Conservation (phyloP, 257 asterid genomes). For the Penstemon eatonii region DNA sequence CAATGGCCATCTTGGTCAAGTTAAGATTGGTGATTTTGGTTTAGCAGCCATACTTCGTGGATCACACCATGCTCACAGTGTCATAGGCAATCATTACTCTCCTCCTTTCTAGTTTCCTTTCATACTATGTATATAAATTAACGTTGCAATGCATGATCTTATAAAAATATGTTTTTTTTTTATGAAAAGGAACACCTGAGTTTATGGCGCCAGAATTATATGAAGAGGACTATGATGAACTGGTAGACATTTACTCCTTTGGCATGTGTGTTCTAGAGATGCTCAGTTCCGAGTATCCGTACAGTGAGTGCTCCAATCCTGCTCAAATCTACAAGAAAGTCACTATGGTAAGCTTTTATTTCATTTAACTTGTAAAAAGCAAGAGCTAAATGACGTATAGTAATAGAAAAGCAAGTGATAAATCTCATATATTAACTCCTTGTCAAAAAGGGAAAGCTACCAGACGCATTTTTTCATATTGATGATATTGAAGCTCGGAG, state of each 20-base stretch:
- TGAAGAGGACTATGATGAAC: conserved; percentile 81
- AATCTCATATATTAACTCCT: conserved; percentile 12
- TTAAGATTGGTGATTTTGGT: conserved; percentile 84
- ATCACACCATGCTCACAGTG: conserved; percentile 76
- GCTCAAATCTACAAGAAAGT: conserved; percentile 97
- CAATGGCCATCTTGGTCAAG: conserved; percentile 81
- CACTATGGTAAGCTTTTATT: conserved; percentile 52
- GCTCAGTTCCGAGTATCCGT: conserved; percentile 79
- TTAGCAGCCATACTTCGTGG: conserved; percentile 66
- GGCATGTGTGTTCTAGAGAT: conserved; percentile 86
- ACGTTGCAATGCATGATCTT: neutral
- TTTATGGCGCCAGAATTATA: conserved; percentile 88
- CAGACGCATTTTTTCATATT: conserved; percentile 50
- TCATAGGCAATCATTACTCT: conserved; percentile 47
- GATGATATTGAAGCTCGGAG: conserved; percentile 62
- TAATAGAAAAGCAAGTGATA: neutral
- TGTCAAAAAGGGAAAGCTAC: conserved; percentile 63
- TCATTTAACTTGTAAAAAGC: neutral
- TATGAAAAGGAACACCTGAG: conserved; percentile 71
- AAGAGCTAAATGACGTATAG: too few relatives aligned
- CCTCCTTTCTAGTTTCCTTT: conserved; percentile 1
- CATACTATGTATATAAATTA: neutral
- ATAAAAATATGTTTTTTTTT: conserved; percentile 1
- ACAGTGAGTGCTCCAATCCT: conserved; percentile 77
- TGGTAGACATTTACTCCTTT: conserved; percentile 74